Evolutionary conservation across 805 yeast species (phyloP).

Genomic region (Suhomyces sp.): DNA sequence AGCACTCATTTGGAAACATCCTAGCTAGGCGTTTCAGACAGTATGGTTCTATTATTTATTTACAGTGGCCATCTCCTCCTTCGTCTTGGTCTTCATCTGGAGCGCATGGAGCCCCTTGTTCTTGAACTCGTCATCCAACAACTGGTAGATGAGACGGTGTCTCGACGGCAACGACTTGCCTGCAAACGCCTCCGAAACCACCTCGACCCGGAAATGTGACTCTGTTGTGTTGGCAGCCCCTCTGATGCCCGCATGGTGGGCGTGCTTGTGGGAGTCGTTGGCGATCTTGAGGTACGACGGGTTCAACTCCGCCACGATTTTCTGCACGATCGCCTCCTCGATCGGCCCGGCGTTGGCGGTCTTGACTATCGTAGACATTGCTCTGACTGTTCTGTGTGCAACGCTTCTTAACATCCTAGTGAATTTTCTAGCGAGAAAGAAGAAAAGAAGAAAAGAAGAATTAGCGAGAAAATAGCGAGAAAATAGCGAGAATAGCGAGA

Average conservation of each 20-base stretch:
- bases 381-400: background rate
- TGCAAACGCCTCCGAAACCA: conserved; percentile 66
- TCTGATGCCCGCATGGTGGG: conserved; percentile 79
- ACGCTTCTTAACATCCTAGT: background rate
- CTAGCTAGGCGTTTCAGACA: no score
- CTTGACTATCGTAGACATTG: conserved; percentile 4
- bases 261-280: conserved; percentile 86
- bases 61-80: no score
- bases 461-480: no score
- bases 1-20: no score
- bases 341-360: conserved; percentile 42
- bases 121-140: conserved; percentile 70
- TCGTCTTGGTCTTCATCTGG: conserved; percentile 79
- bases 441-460: no score
- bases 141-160: conserved; percentile 69
- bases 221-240: conserved; percentile 71
- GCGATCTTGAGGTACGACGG: conserved; percentile 51
- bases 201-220: conserved; percentile 75
- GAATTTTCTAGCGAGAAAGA: no score
- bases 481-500: no score
- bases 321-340: conserved; percentile 45
- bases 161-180: conserved; percentile 68
- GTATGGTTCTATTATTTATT: no score
- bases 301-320: conserved; percentile 38
- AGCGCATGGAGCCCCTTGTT: conserved; percentile 80